Percentiles rank a stretch among this genome's conserved stretches.
Conservation (phyloP, 345 rosid genomes). For the Populus pruinosa region DNA sequence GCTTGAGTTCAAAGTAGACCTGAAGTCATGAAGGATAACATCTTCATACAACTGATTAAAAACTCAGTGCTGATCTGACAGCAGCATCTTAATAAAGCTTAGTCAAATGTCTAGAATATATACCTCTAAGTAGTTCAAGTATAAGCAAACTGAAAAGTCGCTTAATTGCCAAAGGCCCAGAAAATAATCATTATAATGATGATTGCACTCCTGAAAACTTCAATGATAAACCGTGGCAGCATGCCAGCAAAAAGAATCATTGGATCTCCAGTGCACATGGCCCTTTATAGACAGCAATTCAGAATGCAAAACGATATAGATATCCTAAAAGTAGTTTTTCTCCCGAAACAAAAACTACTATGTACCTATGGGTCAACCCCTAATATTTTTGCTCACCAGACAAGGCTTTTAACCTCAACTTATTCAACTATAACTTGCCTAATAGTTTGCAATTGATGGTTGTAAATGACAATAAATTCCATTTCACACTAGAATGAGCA, state of each 20-base stretch:
- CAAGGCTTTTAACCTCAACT: not conserved
- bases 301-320: not conserved
- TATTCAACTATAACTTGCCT: not conserved
- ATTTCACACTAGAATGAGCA: not conserved
- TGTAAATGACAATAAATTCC: not conserved
- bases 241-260: not conserved
- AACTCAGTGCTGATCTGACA: slow-evolving; percentile 10
- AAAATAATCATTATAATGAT: not conserved
- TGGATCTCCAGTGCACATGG: not conserved
- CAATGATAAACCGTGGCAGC: not conserved
- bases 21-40: slow-evolving; percentile 17
- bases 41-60: not conserved
- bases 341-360: not conserved
- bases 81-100: not conserved
- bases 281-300: not conserved
- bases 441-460: not conserved
- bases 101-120: not conserved
- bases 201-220: not conserved
- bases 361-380: not conserved
- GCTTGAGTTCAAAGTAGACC: slow-evolving; percentile 86
- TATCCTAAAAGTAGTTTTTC: not conserved
- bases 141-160: not conserved
- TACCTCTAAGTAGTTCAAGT: not conserved
- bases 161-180: not conserved
- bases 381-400: not conserved